Evolutionary conservation across 345 rosid species (phyloP), one percentile per base, ranked within the genome.

Genomic region (Citrus maxima): DNA sequence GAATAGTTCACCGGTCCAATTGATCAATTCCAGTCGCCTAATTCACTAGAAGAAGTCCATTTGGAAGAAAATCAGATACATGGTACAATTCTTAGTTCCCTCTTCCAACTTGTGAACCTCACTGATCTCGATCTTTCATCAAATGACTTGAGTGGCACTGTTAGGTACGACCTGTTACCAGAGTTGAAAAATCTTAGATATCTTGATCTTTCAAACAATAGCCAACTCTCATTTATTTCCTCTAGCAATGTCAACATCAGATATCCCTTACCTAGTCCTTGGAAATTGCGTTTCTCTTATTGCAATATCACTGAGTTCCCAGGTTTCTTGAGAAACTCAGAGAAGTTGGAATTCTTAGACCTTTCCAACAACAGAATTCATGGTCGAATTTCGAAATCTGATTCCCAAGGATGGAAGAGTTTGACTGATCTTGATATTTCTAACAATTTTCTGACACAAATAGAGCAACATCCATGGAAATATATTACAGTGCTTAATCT

Each of bases 281-380:
- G 0, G 2, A 0, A 0, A 21, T 22, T 37, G 6, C 1, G 0
- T 2, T 10, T 8, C 16, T 37, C 51, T 14, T 37, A 24, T 8
- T 37, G 51, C 51, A 37, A 22, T 9, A 37, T 37, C 1, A 22
- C 6, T 21, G 30, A 67, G 27, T 67, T 67, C 42, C 71, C 71
- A 35, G 10, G 1, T 7, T 67, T 67, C 30, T 38, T 67, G n/a
- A 8, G 28, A 37, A 22, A 12, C 51, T 22, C 27, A 38, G 19
- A 37, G 5, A 37, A 7, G 6, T 67, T 67, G 25, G 3, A 22
- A 22, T 8, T 0, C 1, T 35, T 67, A n/a, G 18, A 67, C 51
- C 71, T 67, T 37, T 37, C 51, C 14, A 67, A 67, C 18, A 67
- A 67, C 18, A 67, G 4, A 38, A 35, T 67, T 67, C 54, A 16